These are phyloP conservation scores for Paramecium octaurelia DNA, from an alignment of 73 alveolate species.

Conservation along the genomic window DNA sequence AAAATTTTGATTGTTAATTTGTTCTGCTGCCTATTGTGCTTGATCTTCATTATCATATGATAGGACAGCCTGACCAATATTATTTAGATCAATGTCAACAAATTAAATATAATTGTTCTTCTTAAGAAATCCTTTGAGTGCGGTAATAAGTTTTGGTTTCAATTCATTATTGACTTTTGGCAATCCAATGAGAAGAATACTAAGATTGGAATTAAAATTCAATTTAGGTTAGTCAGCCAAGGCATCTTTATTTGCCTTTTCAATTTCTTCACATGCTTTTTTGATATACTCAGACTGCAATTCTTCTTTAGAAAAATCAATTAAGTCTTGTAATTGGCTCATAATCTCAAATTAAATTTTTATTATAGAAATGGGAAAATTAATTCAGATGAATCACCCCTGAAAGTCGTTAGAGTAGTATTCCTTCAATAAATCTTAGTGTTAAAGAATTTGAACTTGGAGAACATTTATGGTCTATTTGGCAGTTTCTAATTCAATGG, in stretches of 20 bases:
- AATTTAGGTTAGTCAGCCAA: background rate
- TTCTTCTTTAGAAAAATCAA: background rate
- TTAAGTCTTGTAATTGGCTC: background rate
- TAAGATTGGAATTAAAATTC: background rate
- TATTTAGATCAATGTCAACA: background rate
- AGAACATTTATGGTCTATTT: background rate
- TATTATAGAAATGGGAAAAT: background rate
- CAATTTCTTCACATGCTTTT: background rate
- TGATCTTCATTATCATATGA: slow-evolving; percentile 16
- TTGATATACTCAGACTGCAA: background rate
- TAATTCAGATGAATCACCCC: background rate
- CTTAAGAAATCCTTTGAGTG: background rate
- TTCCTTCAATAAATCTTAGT: background rate
- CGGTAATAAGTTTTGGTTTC: background rate
- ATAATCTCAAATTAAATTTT: slow-evolving; percentile 6
- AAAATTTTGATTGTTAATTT: background rate
- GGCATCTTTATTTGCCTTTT: background rate
- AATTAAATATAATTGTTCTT: background rate
- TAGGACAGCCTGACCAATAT: background rate
- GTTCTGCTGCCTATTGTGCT: background rate
- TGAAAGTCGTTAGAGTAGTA: background rate
- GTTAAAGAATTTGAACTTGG: background rate
- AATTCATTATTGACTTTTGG: background rate
- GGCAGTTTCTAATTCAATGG: background rate
- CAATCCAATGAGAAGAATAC: background rate